phyloP scores from a whole-genome alignment of 495 filamentous ascomycete species.

The Xylaria flabelliformis region DNA sequence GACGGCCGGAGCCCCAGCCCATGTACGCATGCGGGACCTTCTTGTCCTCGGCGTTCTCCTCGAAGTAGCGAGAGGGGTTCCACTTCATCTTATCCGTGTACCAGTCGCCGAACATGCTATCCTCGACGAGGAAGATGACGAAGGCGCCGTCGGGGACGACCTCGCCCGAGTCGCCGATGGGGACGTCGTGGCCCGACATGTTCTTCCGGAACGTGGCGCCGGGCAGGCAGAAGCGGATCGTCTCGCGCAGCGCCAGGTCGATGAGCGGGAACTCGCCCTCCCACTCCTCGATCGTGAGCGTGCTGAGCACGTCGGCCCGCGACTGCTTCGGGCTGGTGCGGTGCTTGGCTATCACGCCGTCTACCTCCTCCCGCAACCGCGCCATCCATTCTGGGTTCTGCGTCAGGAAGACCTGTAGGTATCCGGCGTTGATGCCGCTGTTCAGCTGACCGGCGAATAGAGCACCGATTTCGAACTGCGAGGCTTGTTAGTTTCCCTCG shows the following conservation, averaged over 20 bases:
- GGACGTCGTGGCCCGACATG: conserved; percentile 42
- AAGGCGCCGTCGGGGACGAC: conserved; percentile 52
- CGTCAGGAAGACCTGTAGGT: conserved; percentile 49
- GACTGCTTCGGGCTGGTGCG: conserved; percentile 39
- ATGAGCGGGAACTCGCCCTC: conserved; percentile 54
- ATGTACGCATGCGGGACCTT: conserved; percentile 45
- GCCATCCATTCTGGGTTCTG: conserved; percentile 48
- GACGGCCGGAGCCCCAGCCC: conserved; percentile 54
- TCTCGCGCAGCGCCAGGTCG: conserved; percentile 52
- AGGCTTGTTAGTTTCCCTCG: background rate
- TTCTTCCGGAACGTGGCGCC: conserved; percentile 48
- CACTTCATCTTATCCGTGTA: conserved; percentile 51
- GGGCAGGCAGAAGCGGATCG: conserved; percentile 48
- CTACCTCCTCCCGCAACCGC: conserved; percentile 48
- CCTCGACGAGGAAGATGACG: conserved; percentile 41
- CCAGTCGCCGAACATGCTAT: conserved; percentile 50
- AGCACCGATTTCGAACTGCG: conserved; percentile 48
- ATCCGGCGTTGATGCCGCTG: conserved; percentile 53
- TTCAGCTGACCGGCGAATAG: conserved; percentile 48
- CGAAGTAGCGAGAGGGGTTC: conserved; percentile 53
- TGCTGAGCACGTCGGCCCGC: conserved; percentile 45
- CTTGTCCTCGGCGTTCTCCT: conserved; percentile 52
- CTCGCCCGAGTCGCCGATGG: conserved; percentile 47
- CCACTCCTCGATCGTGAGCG: conserved; percentile 51
- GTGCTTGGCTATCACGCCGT: conserved; percentile 45